A percentile compares a stretch with the other conserved stretches of the same genome.
These are phyloP conservation scores for Gentiana straminea DNA, from an alignment of 257 asterid genomes.

Conservation along the genomic window DNA sequence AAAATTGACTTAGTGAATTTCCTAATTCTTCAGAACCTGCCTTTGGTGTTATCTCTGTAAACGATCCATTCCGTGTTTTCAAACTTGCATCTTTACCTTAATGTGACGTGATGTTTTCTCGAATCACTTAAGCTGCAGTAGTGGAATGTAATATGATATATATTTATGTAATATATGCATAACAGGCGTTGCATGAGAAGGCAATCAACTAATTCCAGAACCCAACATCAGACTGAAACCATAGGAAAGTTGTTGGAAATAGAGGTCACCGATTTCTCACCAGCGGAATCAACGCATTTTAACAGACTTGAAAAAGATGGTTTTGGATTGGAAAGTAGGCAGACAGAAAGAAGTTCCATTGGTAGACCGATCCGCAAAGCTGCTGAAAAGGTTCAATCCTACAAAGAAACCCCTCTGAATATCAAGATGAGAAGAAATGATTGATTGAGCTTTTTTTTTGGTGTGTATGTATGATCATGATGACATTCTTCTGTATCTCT, in stretches of 20 bases:
- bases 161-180: too few species aligned
- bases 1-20: too few species aligned
- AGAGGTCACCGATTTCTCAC: constrained; percentile 26
- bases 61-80: too few species aligned
- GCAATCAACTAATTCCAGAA: constrained; percentile 33
- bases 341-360: constrained; percentile 34
- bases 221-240: constrained; percentile 30
- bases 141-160: too few species aligned
- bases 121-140: too few species aligned
- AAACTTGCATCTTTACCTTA: too few species aligned
- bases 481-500: neutral
- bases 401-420: constrained; percentile 73
- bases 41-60: too few species aligned
- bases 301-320: constrained; percentile 3
- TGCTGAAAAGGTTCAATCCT: constrained; percentile 62
- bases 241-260: constrained; percentile 42
- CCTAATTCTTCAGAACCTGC: too few species aligned
- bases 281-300: constrained; percentile 12
- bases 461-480: neutral
- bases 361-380: constrained; percentile 63
- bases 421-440: constrained; percentile 57
- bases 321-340: constrained; percentile 18
- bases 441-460: constrained; percentile 9
- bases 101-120: too few species aligned
- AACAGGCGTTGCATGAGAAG: constrained; percentile 65